Evolutionary conservation across 2,329 filamentous ascomycete genomes (phyloP), one percentile per base, ranked within the genome.

Genomic region (Sclerotinia trifoliorum): DNA sequence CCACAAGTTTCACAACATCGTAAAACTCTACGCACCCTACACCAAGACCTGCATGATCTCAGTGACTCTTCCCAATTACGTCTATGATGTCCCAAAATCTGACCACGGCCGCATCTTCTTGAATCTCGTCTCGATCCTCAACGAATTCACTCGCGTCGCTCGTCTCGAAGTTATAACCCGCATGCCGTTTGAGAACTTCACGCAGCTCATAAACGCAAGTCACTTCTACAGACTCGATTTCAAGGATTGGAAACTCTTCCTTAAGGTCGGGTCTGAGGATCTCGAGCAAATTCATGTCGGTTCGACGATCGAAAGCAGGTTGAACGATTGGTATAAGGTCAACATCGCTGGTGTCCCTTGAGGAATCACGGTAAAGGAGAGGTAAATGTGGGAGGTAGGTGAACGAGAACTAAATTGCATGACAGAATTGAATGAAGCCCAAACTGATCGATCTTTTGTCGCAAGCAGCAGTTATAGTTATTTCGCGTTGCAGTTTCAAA

Each of bases 21-120:
- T 62, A 5, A 0, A 24, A 5, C 46, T 62, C 29, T 51, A 62
- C 46, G 24, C 60, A 24, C 4, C 19, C 3, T 62, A 39, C n/a
- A 62, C 60, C 15, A 62, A 62, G 29, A 62, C 29, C 46, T 62
- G 60, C 29, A 21, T 62, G 21, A 15, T 62, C 60, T 39, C 46
- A 2, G 46, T 51, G 1, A 62, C 21, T 19, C 44, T 51, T 51
- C 60, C 60, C 21, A 7, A 39, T 7, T 51, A 62, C n/a, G 8
- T 21, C 46, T 11, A 7, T 15, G 60, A 51, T 5, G 15, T 21
- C 29, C 1, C 17, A 3, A 51, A 21, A 1, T 62, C 46, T 4
- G 39, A 62, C 29, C 60, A 62, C n/a, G 24, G 2, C 21, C 7
- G 3, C 21, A 11, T 39, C 29, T 39, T 62, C 21, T 62, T 19